Evolutionary conservation across 2,329 filamentous ascomycete genomes (phyloP).

Genomic region (Colletotrichum musicola): DNA sequence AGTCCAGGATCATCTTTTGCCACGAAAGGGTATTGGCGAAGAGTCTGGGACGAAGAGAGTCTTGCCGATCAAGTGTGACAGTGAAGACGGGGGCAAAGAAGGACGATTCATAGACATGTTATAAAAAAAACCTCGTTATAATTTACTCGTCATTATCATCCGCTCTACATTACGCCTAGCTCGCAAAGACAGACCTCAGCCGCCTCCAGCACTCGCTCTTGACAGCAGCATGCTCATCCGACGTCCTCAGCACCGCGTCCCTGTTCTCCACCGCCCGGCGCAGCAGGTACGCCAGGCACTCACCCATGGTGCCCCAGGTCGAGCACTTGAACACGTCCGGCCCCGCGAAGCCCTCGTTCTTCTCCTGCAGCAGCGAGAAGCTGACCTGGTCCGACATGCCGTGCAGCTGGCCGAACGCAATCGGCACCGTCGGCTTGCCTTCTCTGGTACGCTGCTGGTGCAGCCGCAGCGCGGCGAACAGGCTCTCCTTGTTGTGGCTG

Average conservation of each 20-base stretch:
- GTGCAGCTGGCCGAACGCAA: constrained; percentile 66
- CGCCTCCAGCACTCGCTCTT: constrained; percentile 47
- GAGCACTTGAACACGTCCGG: constrained; percentile 55
- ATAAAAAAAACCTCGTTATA: too few species aligned
- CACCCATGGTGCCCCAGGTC: constrained; percentile 54
- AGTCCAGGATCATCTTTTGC: too few species aligned
- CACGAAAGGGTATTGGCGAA: too few species aligned
- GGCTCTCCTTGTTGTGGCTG: constrained; percentile 62
- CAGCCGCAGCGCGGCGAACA: constrained; percentile 57
- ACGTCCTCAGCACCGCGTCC: constrained; percentile 47
- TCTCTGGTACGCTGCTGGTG: constrained; percentile 55
- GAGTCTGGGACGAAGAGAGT: too few species aligned
- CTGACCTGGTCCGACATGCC: constrained; percentile 71
- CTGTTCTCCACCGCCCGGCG: constrained; percentile 54
- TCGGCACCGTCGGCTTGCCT: constrained; percentile 48
- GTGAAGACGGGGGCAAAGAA: too few species aligned
- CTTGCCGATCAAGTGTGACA: too few species aligned
- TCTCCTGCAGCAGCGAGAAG: constrained; percentile 59
- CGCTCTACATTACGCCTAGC: too few species aligned
- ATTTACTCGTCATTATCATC: too few species aligned
- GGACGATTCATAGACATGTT: too few species aligned
- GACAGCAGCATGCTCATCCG: constrained; percentile 47
- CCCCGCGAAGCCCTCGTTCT: constrained; percentile 41
- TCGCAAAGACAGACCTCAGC: constrained; percentile 42
- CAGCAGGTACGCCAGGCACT: constrained; percentile 54